These are phyloP conservation scores for Paecilomyces fulvus DNA, from an alignment of 2,329 filamentous ascomycete genomes.

Conservation along the genomic window DNA sequence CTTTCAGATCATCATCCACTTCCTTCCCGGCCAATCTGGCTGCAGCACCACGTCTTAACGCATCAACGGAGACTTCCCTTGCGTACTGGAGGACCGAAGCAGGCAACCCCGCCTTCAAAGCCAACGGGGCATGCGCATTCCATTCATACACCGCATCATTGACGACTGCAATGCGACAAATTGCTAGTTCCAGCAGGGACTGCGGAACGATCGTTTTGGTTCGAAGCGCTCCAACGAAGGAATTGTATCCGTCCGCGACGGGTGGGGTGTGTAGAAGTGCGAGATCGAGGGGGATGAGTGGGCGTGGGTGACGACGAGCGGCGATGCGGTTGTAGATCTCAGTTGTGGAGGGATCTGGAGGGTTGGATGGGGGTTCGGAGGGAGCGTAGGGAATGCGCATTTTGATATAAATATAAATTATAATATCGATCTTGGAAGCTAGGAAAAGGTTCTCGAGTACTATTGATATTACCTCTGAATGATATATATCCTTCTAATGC, in stretches of 20 bases:
- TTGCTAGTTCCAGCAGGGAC: slow-evolving; percentile 62
- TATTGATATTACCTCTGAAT: background rate
- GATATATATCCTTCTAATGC: background rate
- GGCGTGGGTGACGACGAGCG: slow-evolving; percentile 58
- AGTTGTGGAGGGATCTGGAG: slow-evolving; percentile 15
- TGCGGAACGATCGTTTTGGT: slow-evolving; percentile 40
- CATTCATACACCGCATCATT: slow-evolving; percentile 81
- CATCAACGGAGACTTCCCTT: slow-evolving; percentile 40
- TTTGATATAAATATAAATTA: background rate
- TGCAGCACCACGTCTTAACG: background rate
- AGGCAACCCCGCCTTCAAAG: slow-evolving; percentile 28
- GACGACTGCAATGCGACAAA: slow-evolving; percentile 70
- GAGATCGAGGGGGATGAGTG: slow-evolving; percentile 66
- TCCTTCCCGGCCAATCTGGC: slow-evolving; percentile 31
- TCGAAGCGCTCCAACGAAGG: slow-evolving; percentile 48
- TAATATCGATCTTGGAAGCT: background rate
- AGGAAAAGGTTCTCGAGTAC: background rate
- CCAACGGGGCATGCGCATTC: slow-evolving; percentile 67
- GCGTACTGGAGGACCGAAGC: slow-evolving; percentile 42
- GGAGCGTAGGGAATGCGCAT: slow-evolving; percentile 33
- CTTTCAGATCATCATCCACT: slow-evolving; percentile 20
- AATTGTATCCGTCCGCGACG: slow-evolving; percentile 63
- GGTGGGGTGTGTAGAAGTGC: slow-evolving; percentile 65
- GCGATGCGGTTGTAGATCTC: slow-evolving; percentile 55
- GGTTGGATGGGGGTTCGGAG: slow-evolving; percentile 11